A percentile compares a stretch with the other conserved stretches of the same genome.
phyloP scores from a whole-genome alignment of 306 rosid species.

The Herpetospermum pedunculosum region DNA sequence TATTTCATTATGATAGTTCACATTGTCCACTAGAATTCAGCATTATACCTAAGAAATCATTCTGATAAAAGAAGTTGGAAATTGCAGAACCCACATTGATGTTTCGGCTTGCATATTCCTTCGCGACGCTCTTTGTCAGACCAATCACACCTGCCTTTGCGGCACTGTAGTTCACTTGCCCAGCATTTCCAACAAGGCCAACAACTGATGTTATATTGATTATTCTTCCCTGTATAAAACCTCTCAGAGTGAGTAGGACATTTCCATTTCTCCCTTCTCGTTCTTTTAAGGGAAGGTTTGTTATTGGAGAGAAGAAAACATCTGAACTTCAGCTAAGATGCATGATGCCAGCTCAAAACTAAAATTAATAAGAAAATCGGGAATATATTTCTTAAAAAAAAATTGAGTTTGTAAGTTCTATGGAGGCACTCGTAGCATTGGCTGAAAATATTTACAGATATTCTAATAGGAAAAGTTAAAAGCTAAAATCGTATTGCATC shows the following conservation, averaged over 20 bases:
- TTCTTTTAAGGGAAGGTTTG: background rate
- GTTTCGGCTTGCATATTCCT: slow-evolving; percentile 81
- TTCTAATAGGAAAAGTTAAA: background rate
- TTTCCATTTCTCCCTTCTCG: background rate
- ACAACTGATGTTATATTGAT: slow-evolving; percentile 91
- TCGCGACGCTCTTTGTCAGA: slow-evolving; percentile 78
- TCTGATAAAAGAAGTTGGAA: background rate
- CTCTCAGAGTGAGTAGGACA: background rate
- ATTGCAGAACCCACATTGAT: slow-evolving; percentile 43
- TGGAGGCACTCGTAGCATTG: background rate
- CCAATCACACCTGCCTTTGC: slow-evolving; percentile 99
- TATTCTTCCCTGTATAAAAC: slow-evolving; percentile 73
- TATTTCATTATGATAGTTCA: slow-evolving; percentile 8
- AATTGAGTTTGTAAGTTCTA: background rate
- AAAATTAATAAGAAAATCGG: background rate
- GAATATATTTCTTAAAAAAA: background rate
- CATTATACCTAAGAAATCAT: background rate
- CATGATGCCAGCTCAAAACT: background rate
- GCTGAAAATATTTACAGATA: background rate
- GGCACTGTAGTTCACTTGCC: slow-evolving; percentile 98
- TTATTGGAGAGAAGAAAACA: background rate
- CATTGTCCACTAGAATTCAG: slow-evolving; percentile 7
- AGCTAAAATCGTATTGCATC: background rate
- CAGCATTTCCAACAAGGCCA: slow-evolving; percentile 83
- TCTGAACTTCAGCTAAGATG: background rate